Base-by-base conservation (phyloP, 805 yeast species). In the Candida morakotiae region DNA sequence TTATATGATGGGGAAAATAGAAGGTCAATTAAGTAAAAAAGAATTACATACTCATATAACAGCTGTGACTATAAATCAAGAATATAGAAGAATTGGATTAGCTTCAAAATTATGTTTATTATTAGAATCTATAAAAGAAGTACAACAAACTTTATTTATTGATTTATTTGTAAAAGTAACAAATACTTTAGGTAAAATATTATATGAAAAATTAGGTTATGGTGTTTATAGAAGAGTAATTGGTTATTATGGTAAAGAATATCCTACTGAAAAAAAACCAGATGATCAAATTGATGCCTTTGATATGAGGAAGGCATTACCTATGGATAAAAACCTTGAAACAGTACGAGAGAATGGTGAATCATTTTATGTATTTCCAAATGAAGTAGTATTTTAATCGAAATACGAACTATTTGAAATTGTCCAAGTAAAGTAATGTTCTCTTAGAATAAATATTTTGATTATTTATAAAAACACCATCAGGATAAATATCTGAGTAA, bases 11-110 rank as follows among this genome's bases (percentile, higher is more conserved):
- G 98, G 94, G n/a, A 93, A 93, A 58, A 81, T 95, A 1, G 98
- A 93, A 57, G 98, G 98, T 0, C 68, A 62, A 34, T 39, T 67
- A 26, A 43, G 68, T 25, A 77, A 73, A 4, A 77, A 72, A 32
- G 93, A 88, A 42, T 91, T 97, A 96, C 99, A 93, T 54, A 78
- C 95, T 1, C 99, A 93, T 58, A 88, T 93, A 34, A 87, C 98
- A 0, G 98, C 98, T 0, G 96, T 93, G 3, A 88, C 98, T 0
- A 83, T 93, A 1, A 83, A 83, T 41, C 81, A 86, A 9, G 81
- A 78, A 36, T 91, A 83, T 57, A 65, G 99, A 37, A 66, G 98
- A 43, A 70, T 91, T 11, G 95, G 96, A 1, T 64, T 93, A 27
- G 98, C 97, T 1, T 77, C 88, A 6, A 74, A 76, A 41, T 66